These are phyloP conservation scores for Elaeis guineensis DNA, from an alignment of 176 grass and related monocot genomes.

Conservation along the genomic window DNA sequence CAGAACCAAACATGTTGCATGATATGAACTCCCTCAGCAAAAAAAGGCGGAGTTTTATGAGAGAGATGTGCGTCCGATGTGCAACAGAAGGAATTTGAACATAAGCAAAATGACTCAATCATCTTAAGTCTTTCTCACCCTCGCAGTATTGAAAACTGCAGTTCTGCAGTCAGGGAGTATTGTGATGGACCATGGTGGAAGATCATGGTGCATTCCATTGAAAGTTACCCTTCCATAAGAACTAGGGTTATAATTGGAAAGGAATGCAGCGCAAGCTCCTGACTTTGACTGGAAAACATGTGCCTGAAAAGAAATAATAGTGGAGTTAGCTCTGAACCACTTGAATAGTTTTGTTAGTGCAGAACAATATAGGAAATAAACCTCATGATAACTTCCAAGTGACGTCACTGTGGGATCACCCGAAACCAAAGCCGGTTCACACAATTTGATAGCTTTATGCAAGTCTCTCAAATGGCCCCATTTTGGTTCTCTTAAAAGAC, in stretches of 20 bases:
- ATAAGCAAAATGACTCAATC: too few relatives aligned
- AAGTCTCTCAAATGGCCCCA: conserved; percentile 94
- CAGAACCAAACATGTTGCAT: too few relatives aligned
- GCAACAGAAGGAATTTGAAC: too few relatives aligned
- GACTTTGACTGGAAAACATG: conserved; percentile 57
- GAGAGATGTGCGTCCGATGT: too few relatives aligned
- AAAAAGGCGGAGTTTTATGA: too few relatives aligned
- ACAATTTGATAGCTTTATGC: conserved; percentile 84
- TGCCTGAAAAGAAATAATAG: conserved; percentile 33
- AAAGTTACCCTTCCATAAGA: conserved; percentile 43
- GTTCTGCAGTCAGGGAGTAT: conserved; percentile 91
- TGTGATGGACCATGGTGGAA: conserved; percentile 91
- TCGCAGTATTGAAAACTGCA: conserved; percentile 76
- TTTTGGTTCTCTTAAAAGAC: conserved; percentile 79
- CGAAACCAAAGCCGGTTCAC: conserved; percentile 48
- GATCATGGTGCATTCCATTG: conserved; percentile 45
- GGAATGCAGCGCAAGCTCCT: conserved; percentile 70
- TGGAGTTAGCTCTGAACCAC: conserved; percentile 2
- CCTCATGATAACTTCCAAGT: conserved; percentile 65
- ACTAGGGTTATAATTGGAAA: conserved; percentile 60
- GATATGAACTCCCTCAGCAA: too few relatives aligned
- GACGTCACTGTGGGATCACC: conserved; percentile 42
- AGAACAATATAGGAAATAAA: conserved; percentile 7
- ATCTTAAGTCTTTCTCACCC: conserved; percentile 29
- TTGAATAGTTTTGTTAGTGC: not conserved